Percentiles rank a stretch among this genome's conserved stretches.
These are phyloP conservation scores for Falciphora oryzae DNA, from an alignment of 2,329 filamentous ascomycete species.

Conservation along the genomic window DNA sequence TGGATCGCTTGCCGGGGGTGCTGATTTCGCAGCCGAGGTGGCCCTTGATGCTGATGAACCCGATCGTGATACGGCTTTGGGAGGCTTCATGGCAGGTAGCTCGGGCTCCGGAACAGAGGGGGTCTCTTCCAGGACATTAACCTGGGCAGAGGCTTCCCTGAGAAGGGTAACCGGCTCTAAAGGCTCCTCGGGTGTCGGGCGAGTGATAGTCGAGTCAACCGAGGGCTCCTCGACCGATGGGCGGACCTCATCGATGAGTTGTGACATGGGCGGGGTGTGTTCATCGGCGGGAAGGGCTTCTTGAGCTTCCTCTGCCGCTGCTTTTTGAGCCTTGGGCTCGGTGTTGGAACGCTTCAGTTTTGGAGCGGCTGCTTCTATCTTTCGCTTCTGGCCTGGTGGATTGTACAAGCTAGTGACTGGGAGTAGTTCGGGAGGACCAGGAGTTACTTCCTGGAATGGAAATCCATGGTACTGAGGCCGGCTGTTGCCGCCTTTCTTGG, in stretches of 20 bases:
- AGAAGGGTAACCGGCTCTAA: background rate
- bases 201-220: background rate
- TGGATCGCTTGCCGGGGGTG: conserved; percentile 43
- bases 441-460: conserved; percentile 35
- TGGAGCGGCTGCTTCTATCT: conserved; percentile 6
- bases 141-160: background rate
- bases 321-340: conserved; percentile 10
- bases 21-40: conserved; percentile 12
- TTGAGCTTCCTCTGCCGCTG: background rate
- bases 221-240: background rate
- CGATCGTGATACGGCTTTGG: conserved; percentile 12
- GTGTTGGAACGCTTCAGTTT: conserved; percentile 16
- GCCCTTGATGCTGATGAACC: conserved; percentile 14
- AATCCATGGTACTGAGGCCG: conserved; percentile 22
- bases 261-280: background rate
- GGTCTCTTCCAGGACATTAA: background rate
- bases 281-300: background rate
- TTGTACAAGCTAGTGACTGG: conserved; percentile 38
- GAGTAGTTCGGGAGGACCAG: conserved; percentile 37
- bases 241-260: background rate
- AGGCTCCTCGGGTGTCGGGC: background rate
- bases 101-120: conserved; percentile 8
- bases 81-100: conserved; percentile 7
- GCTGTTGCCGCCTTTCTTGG: conserved; percentile 13
- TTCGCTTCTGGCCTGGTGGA: conserved; percentile 20